Evolutionary conservation across 2,329 filamentous ascomycete genomes (phyloP).

Genomic region (Talaromyces amestolkiae): DNA sequence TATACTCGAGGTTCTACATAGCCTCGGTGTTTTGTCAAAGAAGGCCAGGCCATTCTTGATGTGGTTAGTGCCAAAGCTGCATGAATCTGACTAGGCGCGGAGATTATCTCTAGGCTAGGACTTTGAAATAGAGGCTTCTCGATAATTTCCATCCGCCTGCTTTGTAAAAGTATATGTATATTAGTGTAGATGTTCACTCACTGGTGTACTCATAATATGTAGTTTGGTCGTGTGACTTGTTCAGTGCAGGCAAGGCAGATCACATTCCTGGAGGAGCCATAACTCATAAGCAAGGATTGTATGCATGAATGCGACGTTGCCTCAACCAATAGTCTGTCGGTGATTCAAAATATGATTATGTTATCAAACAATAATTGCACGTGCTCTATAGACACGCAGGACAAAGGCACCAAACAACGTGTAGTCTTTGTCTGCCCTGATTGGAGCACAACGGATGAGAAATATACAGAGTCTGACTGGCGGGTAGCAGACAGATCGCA

Average conservation of each 20-base stretch:
- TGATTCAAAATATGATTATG: not conserved
- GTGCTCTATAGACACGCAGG: not conserved
- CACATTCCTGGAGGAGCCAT: not conserved
- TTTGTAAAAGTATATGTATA: too few species aligned
- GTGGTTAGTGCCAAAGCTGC: not conserved
- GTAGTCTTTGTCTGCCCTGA: not conserved
- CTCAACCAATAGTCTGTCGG: not conserved
- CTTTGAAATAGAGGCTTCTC: too few species aligned
- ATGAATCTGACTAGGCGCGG: not conserved
- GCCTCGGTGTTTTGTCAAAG: not conserved
- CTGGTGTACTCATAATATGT: not conserved
- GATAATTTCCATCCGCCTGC: too few species aligned
- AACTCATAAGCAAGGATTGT: not conserved
- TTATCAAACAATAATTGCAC: not conserved
- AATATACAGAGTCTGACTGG: not conserved
- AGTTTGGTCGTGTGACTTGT: not conserved
- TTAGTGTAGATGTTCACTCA: too few species aligned
- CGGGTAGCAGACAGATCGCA: not conserved
- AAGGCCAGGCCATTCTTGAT: not conserved
- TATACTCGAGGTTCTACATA: not conserved
- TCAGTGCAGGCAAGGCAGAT: not conserved
- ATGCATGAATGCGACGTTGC: not conserved
- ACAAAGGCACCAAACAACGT: not conserved
- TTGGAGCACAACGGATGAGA: conserved; percentile 12
- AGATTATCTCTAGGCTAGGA: not conserved